phyloP scores from a whole-genome alignment of 1,284 basidiomycete species.

The Irpex sp. region DNA sequence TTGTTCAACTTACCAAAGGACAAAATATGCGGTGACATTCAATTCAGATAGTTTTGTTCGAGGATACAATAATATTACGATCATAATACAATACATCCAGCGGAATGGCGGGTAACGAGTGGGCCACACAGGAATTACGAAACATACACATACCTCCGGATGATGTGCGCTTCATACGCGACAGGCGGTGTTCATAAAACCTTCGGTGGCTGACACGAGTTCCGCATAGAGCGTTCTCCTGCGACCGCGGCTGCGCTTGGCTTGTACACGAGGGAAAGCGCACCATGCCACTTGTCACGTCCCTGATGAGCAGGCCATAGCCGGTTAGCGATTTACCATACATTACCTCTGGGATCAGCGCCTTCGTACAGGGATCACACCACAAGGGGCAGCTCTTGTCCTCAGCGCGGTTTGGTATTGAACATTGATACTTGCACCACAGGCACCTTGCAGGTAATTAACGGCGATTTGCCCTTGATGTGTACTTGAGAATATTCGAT shows the following conservation, averaged over 20 bases:
- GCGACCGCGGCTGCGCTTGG: not conserved
- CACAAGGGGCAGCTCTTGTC: conserved; percentile 3
- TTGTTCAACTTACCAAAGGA: not conserved
- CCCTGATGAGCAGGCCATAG: not conserved
- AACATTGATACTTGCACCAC: conserved; percentile 2
- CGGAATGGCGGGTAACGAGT: not conserved
- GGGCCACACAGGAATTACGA: not conserved
- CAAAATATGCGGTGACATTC: not conserved
- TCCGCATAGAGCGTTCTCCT: no score
- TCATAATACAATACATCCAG: not conserved
- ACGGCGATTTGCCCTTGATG: conserved; percentile 7
- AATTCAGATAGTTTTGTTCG: no score
- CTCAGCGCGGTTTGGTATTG: not conserved
- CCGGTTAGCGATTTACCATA: not conserved
- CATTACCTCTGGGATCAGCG: not conserved
- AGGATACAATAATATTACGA: no score
- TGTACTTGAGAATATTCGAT: conserved; percentile 9
- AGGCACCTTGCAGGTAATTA: conserved; percentile 10
- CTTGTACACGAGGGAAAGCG: not conserved
- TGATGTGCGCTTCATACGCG: no score
- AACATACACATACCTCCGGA: no score
- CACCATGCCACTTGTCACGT: not conserved
- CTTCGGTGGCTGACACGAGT: not conserved
- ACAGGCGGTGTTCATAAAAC: not conserved
- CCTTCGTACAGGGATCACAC: not conserved